A percentile compares a stretch with the other conserved stretches of the same genome.
phyloP scores from a whole-genome alignment of 75 land plant genomes.

The Picea glauca region DNA sequence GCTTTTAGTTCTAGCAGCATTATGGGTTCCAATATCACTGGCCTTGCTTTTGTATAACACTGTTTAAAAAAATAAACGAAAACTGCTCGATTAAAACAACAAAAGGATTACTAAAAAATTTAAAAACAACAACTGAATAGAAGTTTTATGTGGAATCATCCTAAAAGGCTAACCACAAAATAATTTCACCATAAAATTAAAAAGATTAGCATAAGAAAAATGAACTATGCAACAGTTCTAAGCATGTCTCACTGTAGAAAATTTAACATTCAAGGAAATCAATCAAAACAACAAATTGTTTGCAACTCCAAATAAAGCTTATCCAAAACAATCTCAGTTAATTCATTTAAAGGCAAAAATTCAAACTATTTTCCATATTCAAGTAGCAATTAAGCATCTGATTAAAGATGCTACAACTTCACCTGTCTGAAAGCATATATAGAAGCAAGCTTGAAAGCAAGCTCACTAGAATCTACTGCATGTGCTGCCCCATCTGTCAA shows the following conservation, averaged over 20 bases:
- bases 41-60: constrained; percentile 88
- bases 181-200: too few species aligned
- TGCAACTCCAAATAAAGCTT: neutral
- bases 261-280: neutral
- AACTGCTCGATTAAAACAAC: neutral
- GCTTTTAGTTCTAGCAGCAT: constrained; percentile 94
- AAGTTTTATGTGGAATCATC: neutral
- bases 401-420: neutral
- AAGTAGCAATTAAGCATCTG: neutral
- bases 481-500: constrained; percentile 97
- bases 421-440: constrained; percentile 99
- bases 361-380: neutral
- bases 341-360: neutral
- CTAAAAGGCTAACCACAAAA: too few species aligned
- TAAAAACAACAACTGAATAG: neutral
- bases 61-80: constrained; percentile 23
- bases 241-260: neutral
- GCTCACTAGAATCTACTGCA: constrained; percentile 99
- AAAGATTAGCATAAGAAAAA: neutral
- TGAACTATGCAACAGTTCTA: neutral
- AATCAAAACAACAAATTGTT: neutral
- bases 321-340: neutral
- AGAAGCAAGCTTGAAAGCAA: constrained; percentile 95
- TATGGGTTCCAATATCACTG: constrained; percentile 93
- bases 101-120: neutral